Percentiles rank a stretch among this genome's conserved stretches.
These are phyloP conservation scores for Cercophora sp. DNA, from an alignment of 495 filamentous ascomycete species.

Conservation along the genomic window DNA sequence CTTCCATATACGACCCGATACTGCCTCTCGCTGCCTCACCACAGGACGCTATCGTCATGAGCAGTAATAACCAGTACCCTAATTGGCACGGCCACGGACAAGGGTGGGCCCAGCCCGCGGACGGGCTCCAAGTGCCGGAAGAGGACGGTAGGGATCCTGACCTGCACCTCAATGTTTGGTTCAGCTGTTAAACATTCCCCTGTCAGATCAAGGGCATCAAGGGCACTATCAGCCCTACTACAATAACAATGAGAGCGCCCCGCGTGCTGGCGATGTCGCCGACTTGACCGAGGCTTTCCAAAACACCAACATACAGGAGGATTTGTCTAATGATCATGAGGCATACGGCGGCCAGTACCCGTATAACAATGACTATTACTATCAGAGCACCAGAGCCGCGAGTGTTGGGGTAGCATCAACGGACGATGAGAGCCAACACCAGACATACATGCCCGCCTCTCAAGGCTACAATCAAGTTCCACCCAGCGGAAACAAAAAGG, in stretches of 20 bases:
- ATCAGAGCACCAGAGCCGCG: too few relatives aligned
- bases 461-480: too few relatives aligned
- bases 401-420: too few relatives aligned
- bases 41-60: conserved; percentile 22
- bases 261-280: background rate
- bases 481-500: too few relatives aligned
- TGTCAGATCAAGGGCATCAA: too few relatives aligned
- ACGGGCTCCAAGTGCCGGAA: too few relatives aligned
- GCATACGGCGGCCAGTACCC: too few relatives aligned
- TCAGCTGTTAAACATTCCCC: background rate
- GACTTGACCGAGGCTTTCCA: background rate
- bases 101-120: background rate
- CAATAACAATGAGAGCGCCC: too few relatives aligned
- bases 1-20: too few relatives aligned
- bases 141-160: background rate
- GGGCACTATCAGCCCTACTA: background rate
- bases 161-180: background rate
- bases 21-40: background rate
- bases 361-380: too few relatives aligned
- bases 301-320: background rate
- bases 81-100: background rate
- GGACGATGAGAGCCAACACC: too few relatives aligned
- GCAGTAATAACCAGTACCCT: conserved; percentile 6
- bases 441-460: too few relatives aligned
- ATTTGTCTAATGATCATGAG: background rate